These are phyloP conservation scores for Heimioporus sp. DNA, from an alignment of 768 basidiomycete genomes.

Conservation along the genomic window DNA sequence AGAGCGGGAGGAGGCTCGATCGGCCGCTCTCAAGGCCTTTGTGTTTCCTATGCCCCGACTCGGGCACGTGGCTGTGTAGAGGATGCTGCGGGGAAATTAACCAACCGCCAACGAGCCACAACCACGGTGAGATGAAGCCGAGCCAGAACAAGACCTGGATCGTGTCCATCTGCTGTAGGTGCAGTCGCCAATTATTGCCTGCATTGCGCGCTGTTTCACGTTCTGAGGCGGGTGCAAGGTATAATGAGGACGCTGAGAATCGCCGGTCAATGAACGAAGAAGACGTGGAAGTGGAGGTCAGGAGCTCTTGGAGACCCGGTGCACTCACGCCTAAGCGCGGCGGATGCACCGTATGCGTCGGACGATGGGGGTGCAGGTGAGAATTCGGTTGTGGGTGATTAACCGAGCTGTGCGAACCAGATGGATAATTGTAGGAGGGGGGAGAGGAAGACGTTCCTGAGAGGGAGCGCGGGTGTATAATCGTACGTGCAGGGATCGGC, in stretches of 20 bases:
- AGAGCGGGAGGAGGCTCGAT: constrained; percentile 32
- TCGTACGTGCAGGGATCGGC: constrained; percentile 17
- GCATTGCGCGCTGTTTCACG: constrained; percentile 29
- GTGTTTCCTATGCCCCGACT: constrained; percentile 13
- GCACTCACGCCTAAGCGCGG: constrained; percentile 13
- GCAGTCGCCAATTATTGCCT: constrained; percentile 11
- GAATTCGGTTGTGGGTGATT: constrained; percentile 9
- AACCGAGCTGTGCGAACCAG: constrained; percentile 17
- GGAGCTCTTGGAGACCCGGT: constrained; percentile 29
- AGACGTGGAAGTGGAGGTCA: constrained; percentile 33
- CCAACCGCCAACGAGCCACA: constrained; percentile 81
- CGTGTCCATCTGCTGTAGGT: constrained; percentile 23
- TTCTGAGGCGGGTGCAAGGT: constrained; percentile 33
- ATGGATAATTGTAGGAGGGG: constrained; percentile 23
- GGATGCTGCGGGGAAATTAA: constrained; percentile 34
- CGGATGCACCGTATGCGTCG: constrained; percentile 4
- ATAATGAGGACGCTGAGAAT: constrained; percentile 44
- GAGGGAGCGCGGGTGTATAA: constrained; percentile 13
- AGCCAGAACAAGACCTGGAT: constrained; percentile 70
- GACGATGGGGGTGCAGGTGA: constrained; percentile 8
- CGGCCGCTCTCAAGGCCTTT: constrained; percentile 39
- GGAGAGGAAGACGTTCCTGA: constrained; percentile 22
- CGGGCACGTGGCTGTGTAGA: constrained; percentile 11
- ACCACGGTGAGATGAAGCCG: constrained; percentile 68
- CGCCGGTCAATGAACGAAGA: constrained; percentile 53